Conservation (phyloP, 1,284 basidiomycete species). For the Apiotrichum sp. region DNA sequence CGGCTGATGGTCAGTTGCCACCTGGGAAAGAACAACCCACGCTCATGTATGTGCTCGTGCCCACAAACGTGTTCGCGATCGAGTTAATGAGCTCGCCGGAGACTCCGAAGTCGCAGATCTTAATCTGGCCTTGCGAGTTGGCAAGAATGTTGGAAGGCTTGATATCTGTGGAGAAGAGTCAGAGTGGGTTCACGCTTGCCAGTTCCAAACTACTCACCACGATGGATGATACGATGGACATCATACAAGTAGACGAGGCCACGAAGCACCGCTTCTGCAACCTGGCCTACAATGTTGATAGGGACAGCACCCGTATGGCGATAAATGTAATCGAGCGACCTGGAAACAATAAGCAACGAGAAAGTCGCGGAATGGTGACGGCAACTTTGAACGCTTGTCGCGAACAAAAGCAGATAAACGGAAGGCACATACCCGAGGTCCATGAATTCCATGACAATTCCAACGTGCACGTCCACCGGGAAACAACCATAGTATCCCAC, state of each 20-base stretch:
- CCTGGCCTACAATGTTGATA: conserved; percentile 80
- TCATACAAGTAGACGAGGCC: conserved; percentile 98
- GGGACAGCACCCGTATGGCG: conserved; percentile 85
- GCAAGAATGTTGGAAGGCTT: conserved; percentile 97
- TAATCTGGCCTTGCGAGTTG: conserved; percentile 90
- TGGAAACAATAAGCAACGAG: conserved; percentile 16
- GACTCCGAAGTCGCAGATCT: conserved; percentile 98
- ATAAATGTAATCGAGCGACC: conserved; percentile 81
- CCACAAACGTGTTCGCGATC: conserved; percentile 97
- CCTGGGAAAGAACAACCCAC: conserved; percentile 54
- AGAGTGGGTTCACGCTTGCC: background rate
- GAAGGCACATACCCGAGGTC: conserved; percentile 54
- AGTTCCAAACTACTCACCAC: conserved; percentile 53
- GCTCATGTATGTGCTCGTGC: conserved; percentile 98
- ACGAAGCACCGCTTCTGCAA: conserved; percentile 86
- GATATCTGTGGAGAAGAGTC: conserved; percentile 62
- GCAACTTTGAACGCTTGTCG: background rate
- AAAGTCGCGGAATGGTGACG: background rate
- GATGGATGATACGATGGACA: conserved; percentile 97
- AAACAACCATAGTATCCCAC: conserved; percentile 96
- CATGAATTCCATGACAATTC: conserved; percentile 98
- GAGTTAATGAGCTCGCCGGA: conserved; percentile 98
- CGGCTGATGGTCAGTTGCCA: conserved; percentile 57
- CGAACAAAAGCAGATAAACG: background rate
- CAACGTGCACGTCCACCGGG: conserved; percentile 92